Base-by-base conservation (phyloP, 306 rosid species). In the Malus sieversii region DNA sequence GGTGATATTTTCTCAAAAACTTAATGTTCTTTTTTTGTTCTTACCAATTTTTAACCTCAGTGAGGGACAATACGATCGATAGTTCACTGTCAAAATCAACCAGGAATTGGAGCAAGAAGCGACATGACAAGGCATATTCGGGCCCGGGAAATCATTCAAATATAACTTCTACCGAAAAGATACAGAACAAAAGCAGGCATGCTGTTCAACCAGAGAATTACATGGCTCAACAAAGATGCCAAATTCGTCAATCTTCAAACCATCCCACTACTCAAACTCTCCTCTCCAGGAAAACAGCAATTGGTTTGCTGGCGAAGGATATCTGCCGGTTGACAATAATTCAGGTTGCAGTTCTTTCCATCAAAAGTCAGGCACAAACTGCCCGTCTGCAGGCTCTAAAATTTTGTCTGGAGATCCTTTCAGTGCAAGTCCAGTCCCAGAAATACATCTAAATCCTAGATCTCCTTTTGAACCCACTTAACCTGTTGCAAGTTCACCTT, bases 241-340 rank as follows among this genome's bases (percentile, higher is more conserved):
- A 38, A 84, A 83, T 63, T 73, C 83, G 58, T 85, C 89, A 32
- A 84, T 82, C 68, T 73, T 32, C 71, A 86, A 79, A 74, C 78
- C 86, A 75, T 75, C 86, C 58, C 77, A 76, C 75, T 77, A 45
- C 82, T 78, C 97, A 72, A 74, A 59, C 74, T 51, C 77, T 74
- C 78, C 79, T 83, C 78, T 78, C 82, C 83, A 66, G 78, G 88
- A 81, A 80, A 75, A 40, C 35, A 67, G 76, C 75, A 77, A 72
- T 68, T 82, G 90, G 89, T 84, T 75, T 52, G 77, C 79, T 74
- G 91, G 81, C 81, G 79, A 88, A 78, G 83, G 77, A 81, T 76
- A 72, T 77, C 80, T 82, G 75, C 51, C 89, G 25, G 82, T 32
- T 76, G 78, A 85, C 78, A 79, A 59, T 57, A 71, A 81, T 74